Base-by-base conservation (phyloP, 1,284 basidiomycete genomes). In the Psilocybe mexicana region DNA sequence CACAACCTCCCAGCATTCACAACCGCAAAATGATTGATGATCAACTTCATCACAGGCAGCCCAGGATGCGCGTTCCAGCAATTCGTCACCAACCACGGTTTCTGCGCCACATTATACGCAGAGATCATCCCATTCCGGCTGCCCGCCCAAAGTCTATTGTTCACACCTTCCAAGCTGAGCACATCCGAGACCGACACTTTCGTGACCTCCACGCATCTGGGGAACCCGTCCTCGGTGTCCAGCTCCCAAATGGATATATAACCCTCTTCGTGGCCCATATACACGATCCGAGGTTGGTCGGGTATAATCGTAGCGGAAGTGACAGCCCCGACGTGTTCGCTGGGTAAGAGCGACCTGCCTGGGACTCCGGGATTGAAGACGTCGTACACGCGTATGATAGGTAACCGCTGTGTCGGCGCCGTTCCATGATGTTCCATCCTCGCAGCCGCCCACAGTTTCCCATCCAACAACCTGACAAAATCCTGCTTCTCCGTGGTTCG, bases 261-360 rank as follows among this genome's bases (percentile, higher is more conserved):
- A 0, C 96, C 97, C 44, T 92, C 94, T 71, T 98, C 96, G 67
- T 99, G 96, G 0, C 92, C 94, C n/a, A 99, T 78, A 67, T 88
- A 98, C 30, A 93, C 88, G 18, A 77, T 73, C 1, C 82, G 78
- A 0, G 88, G 86, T 8, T 83, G 76, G 0, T 87, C 81, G 0
- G 92, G 89, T 4, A 98, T 74, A 25, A 93, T 76, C 0, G 94
- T 85, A 0, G 90, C 94, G 28, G 87, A 85, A 0, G 91, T 93
- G 11, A 97, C 91, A 0, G 90, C 80, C 0, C 96, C 96, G 48
- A 90, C 76, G 60, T 84, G 78, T 64, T 91, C 86, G 24, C 71
- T 78, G 2, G 82, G 85, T 52, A 82, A 70, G 24, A 90, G 67
- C 2, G 80, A 75, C 45, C 79, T 76, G 2, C 77, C 80, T 2